phyloP scores from a whole-genome alignment of 305 asterid species.

The Fraxinus angustifolia region DNA sequence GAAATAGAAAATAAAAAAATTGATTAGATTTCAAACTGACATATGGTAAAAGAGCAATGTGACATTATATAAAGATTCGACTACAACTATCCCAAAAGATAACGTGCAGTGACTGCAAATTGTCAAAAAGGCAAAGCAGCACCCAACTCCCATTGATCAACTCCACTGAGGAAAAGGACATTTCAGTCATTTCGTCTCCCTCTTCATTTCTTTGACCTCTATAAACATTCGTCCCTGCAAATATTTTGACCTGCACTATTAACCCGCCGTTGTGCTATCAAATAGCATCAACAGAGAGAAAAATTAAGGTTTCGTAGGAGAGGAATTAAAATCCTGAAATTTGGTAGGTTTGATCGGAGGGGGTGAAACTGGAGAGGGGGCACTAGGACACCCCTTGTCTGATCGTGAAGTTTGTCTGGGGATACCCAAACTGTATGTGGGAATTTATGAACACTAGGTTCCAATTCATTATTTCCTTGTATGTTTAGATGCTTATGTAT shows the following conservation, averaged over 20 bases:
- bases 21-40: too few relatives aligned
- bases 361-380: background rate
- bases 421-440: background rate
- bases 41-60: too few relatives aligned
- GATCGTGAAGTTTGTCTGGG: background rate
- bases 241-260: background rate
- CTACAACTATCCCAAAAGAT: too few relatives aligned
- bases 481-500: background rate
- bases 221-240: background rate
- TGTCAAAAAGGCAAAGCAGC: background rate
- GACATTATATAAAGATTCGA: too few relatives aligned
- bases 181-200: background rate
- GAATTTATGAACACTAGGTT: background rate
- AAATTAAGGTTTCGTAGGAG: background rate
- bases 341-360: background rate
- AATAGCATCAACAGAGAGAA: background rate
- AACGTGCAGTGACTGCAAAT: background rate
- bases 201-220: background rate
- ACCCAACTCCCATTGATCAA: background rate
- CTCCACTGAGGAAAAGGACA: background rate
- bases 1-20: too few relatives aligned
- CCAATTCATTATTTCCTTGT: background rate
- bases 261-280: background rate
- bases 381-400: background rate
- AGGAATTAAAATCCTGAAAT: background rate